Conservation (phyloP, 768 basidiomycete genomes). For the Lyophyllum semitale region DNA sequence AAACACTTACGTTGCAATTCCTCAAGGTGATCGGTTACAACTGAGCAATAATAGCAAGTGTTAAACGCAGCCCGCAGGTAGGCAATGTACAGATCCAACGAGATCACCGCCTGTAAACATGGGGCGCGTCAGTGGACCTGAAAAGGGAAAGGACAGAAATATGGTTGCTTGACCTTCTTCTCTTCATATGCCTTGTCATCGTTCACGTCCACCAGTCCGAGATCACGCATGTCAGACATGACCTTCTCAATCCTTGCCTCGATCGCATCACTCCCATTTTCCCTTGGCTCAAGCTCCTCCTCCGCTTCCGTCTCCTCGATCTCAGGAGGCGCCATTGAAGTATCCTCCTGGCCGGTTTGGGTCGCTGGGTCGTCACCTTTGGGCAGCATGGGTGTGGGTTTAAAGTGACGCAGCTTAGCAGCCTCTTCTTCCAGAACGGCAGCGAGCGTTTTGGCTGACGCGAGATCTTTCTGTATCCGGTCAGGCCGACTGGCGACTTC, state of each 20-base stretch:
- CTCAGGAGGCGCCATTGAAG: constrained; percentile 30
- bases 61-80: constrained; percentile 92
- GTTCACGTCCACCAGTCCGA: constrained; percentile 56
- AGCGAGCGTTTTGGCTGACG: constrained; percentile 73
- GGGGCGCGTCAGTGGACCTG: constrained; percentile 14
- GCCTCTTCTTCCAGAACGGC: constrained; percentile 75
- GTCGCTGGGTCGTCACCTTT: constrained; percentile 30
- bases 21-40: constrained; percentile 90
- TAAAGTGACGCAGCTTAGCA: constrained; percentile 47
- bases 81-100: constrained; percentile 90
- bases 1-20: constrained; percentile 95
- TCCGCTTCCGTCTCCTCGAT: constrained; percentile 48
- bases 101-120: constrained; percentile 61
- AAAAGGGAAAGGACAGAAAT: constrained; percentile 3
- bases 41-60: constrained; percentile 97
- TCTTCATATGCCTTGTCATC: constrained; percentile 68
- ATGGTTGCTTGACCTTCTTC: constrained; percentile 58
- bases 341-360: constrained; percentile 15
- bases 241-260: constrained; percentile 81
- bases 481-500: constrained; percentile 80
- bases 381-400: constrained; percentile 28
- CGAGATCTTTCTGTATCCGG: constrained; percentile 79
- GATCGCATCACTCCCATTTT: constrained; percentile 75
- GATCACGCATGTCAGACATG: constrained; percentile 67
- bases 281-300: constrained; percentile 58